These are phyloP conservation scores for Monotropa hypopitys DNA, from an alignment of 179 eudicot genomes.

Conservation along the genomic window DNA sequence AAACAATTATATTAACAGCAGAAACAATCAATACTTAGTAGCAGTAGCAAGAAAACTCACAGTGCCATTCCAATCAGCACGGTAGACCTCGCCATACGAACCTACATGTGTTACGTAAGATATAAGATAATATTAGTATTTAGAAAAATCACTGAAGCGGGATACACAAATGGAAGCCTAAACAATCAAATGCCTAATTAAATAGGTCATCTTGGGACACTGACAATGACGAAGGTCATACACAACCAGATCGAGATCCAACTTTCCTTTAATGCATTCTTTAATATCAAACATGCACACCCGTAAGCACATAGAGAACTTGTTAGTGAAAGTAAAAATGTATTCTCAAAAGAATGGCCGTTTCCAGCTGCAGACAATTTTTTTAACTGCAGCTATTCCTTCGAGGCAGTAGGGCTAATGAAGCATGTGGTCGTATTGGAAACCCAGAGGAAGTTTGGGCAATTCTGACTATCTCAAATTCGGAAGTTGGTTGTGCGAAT, in stretches of 20 bases:
- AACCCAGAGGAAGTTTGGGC: background rate
- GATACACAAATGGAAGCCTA: background rate
- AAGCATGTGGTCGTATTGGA: background rate
- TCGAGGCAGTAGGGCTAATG: background rate
- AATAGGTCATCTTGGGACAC: background rate
- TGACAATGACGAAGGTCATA: background rate
- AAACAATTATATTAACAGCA: background rate
- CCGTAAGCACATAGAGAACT: background rate
- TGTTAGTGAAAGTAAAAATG: background rate
- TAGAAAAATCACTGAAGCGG: background rate
- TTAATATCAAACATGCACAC: background rate
- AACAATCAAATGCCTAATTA: background rate
- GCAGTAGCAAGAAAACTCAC: conserved; percentile 32
- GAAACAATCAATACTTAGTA: background rate
- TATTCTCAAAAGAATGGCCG: background rate
- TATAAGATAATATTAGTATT: background rate
- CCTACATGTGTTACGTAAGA: conserved; percentile 29
- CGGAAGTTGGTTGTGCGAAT: background rate
- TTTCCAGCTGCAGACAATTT: background rate
- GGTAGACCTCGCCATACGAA: conserved; percentile 97
- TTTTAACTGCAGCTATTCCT: background rate
- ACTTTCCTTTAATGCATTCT: background rate
- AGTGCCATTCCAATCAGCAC: conserved; percentile 98
- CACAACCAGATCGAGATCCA: background rate
- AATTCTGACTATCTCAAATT: background rate